Evolutionary conservation across 345 rosid species (phyloP).

Genomic region (Pseudoturritis turrita): DNA sequence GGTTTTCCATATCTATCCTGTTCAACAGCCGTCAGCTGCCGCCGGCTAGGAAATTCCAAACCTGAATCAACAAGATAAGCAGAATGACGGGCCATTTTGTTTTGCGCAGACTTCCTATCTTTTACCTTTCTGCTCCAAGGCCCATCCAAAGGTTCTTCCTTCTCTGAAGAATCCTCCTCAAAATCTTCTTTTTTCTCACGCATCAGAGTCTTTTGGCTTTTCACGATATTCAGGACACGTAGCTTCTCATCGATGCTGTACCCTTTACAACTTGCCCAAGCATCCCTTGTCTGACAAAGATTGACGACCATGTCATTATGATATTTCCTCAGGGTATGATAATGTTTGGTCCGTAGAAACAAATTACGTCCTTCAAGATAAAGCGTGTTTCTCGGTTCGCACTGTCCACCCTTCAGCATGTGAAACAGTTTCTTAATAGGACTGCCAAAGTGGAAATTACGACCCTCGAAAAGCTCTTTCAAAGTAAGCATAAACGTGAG

Average conservation of each 20-base stretch:
- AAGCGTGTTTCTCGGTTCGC: constrained; percentile 92
- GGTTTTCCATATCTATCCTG: constrained; percentile 49
- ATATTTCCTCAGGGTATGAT: constrained; percentile 75
- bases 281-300: constrained; percentile 85
- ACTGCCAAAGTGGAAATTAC: constrained; percentile 85
- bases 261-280: constrained; percentile 76
- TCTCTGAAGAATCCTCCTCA: constrained; percentile 56
- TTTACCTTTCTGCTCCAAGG: constrained; percentile 56
- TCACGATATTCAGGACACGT: constrained; percentile 72
- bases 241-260: constrained; percentile 89
- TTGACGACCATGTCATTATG: constrained; percentile 75
- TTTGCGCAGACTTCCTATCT: constrained; percentile 44
- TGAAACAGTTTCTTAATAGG: constrained; percentile 75
- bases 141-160: constrained; percentile 55
- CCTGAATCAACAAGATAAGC: constrained; percentile 37
- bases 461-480: constrained; percentile 71
- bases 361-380: constrained; percentile 71
- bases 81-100: constrained; percentile 41
- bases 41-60: constrained; percentile 46
- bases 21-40: constrained; percentile 35
- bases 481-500: constrained; percentile 55
- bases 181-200: constrained; percentile 62
- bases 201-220: constrained; percentile 81
- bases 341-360: constrained; percentile 69
- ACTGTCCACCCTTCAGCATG: constrained; percentile 89